phyloP scores from a whole-genome alignment of 2,329 filamentous ascomycete species.

The Fusarium sp. region DNA sequence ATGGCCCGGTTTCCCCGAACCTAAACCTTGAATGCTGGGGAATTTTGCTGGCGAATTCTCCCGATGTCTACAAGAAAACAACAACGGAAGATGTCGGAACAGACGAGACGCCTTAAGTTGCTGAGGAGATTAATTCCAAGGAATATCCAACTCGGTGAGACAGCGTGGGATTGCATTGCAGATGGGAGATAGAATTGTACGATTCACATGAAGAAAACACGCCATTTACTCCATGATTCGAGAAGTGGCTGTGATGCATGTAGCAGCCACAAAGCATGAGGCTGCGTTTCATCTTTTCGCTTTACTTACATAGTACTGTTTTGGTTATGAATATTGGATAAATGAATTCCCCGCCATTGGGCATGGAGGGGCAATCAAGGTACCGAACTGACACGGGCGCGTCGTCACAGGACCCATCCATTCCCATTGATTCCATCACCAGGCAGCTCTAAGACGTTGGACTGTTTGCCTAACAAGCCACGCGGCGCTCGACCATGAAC shows the following conservation, averaged over 20 bases:
- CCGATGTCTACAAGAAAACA: neutral
- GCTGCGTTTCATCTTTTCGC: neutral
- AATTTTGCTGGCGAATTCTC: conserved; percentile 16
- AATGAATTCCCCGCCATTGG: conserved; percentile 36
- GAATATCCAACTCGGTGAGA: conserved; percentile 27
- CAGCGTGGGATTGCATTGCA: conserved; percentile 28
- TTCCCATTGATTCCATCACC: conserved; percentile 27
- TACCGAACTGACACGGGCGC: conserved; percentile 22
- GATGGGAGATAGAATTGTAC: conserved; percentile 36
- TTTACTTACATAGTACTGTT: conserved; percentile 11
- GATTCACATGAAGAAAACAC: conserved; percentile 38
- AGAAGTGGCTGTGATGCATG: conserved; percentile 8
- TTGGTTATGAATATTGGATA: conserved; percentile 11
- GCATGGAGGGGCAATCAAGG: conserved; percentile 44
- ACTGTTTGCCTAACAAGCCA: conserved; percentile 23
- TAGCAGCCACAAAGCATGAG: neutral
- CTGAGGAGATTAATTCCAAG: conserved; percentile 12
- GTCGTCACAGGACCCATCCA: conserved; percentile 38
- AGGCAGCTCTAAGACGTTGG: conserved; percentile 29
- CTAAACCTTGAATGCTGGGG: conserved; percentile 14
- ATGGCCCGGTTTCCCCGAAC: conserved; percentile 30
- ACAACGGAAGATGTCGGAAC: conserved; percentile 27
- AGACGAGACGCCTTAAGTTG: neutral
- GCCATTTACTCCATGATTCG: conserved; percentile 35
- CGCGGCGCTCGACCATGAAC: conserved; percentile 30